These are phyloP conservation scores for Scheffersomyces ergatensis DNA, from an alignment of 805 yeast species.

Conservation along the genomic window DNA sequence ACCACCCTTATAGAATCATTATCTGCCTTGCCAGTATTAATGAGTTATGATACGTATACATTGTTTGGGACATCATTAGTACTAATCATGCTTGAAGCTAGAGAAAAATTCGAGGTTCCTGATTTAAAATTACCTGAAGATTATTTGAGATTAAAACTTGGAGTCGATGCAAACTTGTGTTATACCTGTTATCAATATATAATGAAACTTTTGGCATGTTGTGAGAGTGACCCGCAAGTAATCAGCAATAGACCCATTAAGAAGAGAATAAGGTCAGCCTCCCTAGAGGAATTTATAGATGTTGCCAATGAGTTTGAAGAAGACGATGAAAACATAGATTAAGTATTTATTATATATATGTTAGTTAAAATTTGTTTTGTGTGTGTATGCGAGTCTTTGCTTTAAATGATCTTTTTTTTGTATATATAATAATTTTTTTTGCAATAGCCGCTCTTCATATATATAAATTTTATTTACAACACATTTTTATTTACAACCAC, in stretches of 20 bases:
- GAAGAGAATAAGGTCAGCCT: neutral
- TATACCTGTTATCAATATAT: conserved; percentile 25
- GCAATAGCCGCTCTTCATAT: too few relatives aligned
- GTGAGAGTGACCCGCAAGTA: conserved; percentile 20
- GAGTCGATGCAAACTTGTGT: conserved; percentile 13
- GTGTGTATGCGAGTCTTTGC: too few relatives aligned
- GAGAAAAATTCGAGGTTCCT: conserved; percentile 11
- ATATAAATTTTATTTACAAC: too few relatives aligned
- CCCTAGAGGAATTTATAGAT: neutral
- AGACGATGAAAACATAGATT: too few relatives aligned
- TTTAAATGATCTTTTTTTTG: too few relatives aligned
- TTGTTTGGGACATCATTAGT: conserved; percentile 30
- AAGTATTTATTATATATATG: too few relatives aligned
- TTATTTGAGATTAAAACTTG: conserved; percentile 13
- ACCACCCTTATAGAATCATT: conserved; percentile 35
- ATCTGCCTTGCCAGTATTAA: conserved; percentile 36
- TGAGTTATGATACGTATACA: conserved; percentile 31
- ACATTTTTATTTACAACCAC: too few relatives aligned
- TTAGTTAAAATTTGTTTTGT: too few relatives aligned
- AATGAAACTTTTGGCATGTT: conserved; percentile 16
- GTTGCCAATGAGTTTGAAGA: neutral
- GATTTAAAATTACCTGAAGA: conserved; percentile 15
- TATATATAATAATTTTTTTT: too few relatives aligned
- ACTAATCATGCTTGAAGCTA: conserved; percentile 19
- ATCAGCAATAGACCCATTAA: conserved; percentile 20